Evolutionary conservation across 306 rosid species (phyloP), one percentile per base, ranked within the genome.

Genomic region (Acacia crassicarpa): DNA sequence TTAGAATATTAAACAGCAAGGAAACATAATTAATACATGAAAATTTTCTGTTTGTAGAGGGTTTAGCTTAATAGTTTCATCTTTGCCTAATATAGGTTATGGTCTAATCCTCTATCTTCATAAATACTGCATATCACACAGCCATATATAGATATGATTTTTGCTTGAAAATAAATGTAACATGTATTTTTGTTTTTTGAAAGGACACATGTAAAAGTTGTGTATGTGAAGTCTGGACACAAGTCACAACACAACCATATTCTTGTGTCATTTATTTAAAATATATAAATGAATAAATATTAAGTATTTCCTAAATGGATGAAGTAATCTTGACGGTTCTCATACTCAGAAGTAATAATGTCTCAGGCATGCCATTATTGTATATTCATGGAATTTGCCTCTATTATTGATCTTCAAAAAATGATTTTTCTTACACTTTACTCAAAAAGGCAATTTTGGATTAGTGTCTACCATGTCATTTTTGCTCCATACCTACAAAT

Each of bases 11-110:
- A 38, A 38, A 38, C 41, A 38, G 41, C 41, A 38, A 48, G 53
- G 53, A 0, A 14, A 13, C 53, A 48, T 11, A 48, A 48, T 48
- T 4, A 48, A 11, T 5, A 33, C 56, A 77, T 67, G 45, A 2
- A 48, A 33, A 78, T 78, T 66, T 65, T 0, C 81, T 20, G 35
- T 46, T 77, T 33, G 75, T 51, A 6, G 75, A 33, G 73, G 44
- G 38, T 32, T 78, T 4, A 16, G 67, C 51, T 66, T 23, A 11
- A 49, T 14, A 78, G 15, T 38, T 49, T 48, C 25, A 44, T 45
- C 43, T 4, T 2, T 14, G 72, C 71, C 27, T 11, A 30, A 1
- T 73, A n/a, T 3, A 32, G 33, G 19, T 53, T 51, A 17, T 74
- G 44, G 63, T 16, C 32, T 32, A 8, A 19, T 49, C 43, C 45